Percentiles rank a stretch among this genome's conserved stretches.
These are phyloP conservation scores for Globisporangium middletonii DNA, from an alignment of 352 stramenopile genomes.

Conservation along the genomic window DNA sequence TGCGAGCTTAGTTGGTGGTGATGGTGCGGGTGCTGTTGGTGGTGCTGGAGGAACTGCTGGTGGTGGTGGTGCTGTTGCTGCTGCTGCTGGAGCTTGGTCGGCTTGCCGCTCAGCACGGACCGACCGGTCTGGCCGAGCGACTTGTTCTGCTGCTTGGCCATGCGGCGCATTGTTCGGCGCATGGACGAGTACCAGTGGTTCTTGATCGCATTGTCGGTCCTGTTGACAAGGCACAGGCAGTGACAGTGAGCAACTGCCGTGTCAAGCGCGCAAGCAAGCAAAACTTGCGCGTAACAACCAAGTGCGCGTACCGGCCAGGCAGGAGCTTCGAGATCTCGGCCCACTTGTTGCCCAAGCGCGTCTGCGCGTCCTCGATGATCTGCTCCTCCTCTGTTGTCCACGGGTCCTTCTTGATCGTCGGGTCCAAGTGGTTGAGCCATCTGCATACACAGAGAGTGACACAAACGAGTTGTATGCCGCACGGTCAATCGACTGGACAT, in stretches of 20 bases:
- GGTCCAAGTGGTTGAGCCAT: conserved; percentile 83
- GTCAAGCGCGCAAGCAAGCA: neutral
- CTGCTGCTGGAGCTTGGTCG: conserved; percentile 17
- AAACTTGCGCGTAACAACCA: neutral
- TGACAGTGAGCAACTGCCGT: neutral
- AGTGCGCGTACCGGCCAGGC: conserved; percentile 66
- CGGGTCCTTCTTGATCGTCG: conserved; percentile 85
- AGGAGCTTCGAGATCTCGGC: conserved; percentile 97
- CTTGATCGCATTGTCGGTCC: conserved; percentile 87
- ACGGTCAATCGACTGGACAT: neutral
- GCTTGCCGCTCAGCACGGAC: conserved; percentile 21
- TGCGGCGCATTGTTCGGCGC: conserved; percentile 84
- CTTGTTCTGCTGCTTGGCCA: conserved; percentile 86
- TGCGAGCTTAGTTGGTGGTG: conserved; percentile 5
- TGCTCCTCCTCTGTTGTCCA: conserved; percentile 88
- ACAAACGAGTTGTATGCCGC: neutral
- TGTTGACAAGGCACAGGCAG: conserved; percentile 8
- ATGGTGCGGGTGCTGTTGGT: conserved; percentile 1
- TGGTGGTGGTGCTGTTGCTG: conserved; percentile 8
- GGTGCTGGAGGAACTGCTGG: conserved; percentile 3
- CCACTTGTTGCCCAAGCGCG: conserved; percentile 95
- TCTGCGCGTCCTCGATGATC: conserved; percentile 88
- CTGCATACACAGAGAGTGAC: conserved; percentile 16
- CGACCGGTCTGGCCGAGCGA: conserved; percentile 29
- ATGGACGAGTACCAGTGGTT: conserved; percentile 92